These are phyloP conservation scores for Phytopythium helicoides DNA, from an alignment of 352 stramenopile species.

Conservation along the genomic window DNA sequence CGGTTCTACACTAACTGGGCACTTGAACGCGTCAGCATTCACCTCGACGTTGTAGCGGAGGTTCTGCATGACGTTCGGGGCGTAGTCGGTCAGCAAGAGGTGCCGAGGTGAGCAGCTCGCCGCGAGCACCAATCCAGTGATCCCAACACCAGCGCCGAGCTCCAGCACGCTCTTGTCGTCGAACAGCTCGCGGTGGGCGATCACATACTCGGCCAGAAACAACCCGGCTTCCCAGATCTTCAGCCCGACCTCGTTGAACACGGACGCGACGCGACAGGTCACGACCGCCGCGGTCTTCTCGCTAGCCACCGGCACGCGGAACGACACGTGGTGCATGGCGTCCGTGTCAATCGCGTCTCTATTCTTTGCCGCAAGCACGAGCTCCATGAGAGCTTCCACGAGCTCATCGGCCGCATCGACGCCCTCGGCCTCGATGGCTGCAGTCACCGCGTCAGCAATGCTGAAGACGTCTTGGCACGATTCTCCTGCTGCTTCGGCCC, in stretches of 20 bases:
- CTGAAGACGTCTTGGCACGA: too few species aligned
- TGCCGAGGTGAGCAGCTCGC: conserved; percentile 27
- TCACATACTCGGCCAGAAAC: conserved; percentile 71
- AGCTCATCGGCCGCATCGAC: conserved; percentile 56
- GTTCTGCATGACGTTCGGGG: conserved; percentile 81
- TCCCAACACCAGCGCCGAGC: conserved; percentile 68
- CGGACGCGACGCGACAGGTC: conserved; percentile 71
- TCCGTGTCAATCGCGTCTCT: conserved; percentile 33
- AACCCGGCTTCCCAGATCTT: conserved; percentile 82
- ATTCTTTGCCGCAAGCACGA: conserved; percentile 39
- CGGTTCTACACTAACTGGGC: conserved; percentile 48
- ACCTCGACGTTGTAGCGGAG: conserved; percentile 80
- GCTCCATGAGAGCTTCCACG: conserved; percentile 50
- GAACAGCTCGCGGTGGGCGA: conserved; percentile 55
- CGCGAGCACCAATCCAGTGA: conserved; percentile 62
- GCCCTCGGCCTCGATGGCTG: conserved; percentile 51
- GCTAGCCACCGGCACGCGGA: conserved; percentile 24
- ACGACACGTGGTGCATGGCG: conserved; percentile 76
- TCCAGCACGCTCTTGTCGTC: conserved; percentile 53
- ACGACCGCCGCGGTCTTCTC: conserved; percentile 26
- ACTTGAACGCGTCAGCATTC: conserved; percentile 45
- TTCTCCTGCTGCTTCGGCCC: conserved; percentile 1
- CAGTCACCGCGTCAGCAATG: neutral
- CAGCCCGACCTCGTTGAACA: conserved; percentile 82
- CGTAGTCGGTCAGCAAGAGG: conserved; percentile 75